Evolutionary conservation across 2,329 filamentous ascomycete genomes (phyloP).

Genomic region (Cladosporium sp.): DNA sequence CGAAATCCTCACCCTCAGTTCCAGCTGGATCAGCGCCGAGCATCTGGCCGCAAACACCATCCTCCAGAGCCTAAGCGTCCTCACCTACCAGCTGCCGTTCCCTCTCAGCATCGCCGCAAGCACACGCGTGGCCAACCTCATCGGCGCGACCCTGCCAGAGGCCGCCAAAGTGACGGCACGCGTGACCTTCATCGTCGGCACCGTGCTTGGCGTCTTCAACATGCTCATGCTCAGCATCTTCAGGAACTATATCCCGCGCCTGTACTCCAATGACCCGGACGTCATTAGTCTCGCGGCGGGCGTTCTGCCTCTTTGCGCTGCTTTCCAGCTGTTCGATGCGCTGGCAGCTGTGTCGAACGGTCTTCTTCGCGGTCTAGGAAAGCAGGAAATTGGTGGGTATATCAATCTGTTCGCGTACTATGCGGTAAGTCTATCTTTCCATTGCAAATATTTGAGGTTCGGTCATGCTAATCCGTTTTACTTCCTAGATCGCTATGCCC

Average conservation of each 20-base stretch:
- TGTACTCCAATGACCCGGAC: slow-evolving; percentile 65
- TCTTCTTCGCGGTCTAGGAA: slow-evolving; percentile 76
- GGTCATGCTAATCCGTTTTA: not conserved
- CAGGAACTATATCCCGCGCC: slow-evolving; percentile 64
- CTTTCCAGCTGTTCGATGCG: slow-evolving; percentile 86
- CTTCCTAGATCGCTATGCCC: slow-evolving; percentile 61
- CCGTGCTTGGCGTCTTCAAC: slow-evolving; percentile 73
- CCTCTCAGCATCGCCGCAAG: slow-evolving; percentile 82
- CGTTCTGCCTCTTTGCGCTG: slow-evolving; percentile 72
- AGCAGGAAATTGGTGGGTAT: slow-evolving; percentile 84
- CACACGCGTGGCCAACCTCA: slow-evolving; percentile 84
- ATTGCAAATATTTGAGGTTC: too few relatives aligned
- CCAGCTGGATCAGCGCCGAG: slow-evolving; percentile 71
- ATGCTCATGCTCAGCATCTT: slow-evolving; percentile 61
- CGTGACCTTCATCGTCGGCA: slow-evolving; percentile 63
- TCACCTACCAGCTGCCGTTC: slow-evolving; percentile 89
- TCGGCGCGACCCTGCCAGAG: slow-evolving; percentile 75
- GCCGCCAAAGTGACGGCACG: slow-evolving; percentile 75
- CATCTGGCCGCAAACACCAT: slow-evolving; percentile 85
- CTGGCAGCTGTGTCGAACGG: slow-evolving; percentile 75
- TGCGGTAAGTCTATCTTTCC: slow-evolving; percentile 34
- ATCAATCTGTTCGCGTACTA: slow-evolving; percentile 86
- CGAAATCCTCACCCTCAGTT: slow-evolving; percentile 78
- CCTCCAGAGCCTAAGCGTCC: slow-evolving; percentile 66
- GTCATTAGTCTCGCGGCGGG: slow-evolving; percentile 59